Conservation (phyloP, 2,329 filamentous ascomycete species). For the Colletotrichum orbiculare region DNA sequence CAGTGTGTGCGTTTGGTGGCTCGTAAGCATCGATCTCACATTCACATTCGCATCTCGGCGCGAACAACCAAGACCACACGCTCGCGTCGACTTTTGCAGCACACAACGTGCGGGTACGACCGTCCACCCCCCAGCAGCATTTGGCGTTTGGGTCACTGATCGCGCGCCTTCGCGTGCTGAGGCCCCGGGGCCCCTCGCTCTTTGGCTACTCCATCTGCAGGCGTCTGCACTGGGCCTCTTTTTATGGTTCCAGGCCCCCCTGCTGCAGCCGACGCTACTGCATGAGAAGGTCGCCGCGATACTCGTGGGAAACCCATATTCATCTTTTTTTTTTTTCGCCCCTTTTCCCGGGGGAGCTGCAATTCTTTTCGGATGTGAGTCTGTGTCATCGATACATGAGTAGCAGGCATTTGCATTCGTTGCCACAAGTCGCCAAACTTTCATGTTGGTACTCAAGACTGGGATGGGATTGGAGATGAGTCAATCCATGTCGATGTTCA, state of each 20-base stretch:
- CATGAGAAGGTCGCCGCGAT: conserved; percentile 26
- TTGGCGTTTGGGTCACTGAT: conserved; percentile 3
- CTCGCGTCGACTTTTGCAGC: background rate
- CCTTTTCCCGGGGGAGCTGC: background rate
- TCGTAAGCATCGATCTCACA: conserved; percentile 5
- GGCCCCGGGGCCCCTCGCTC: conserved; percentile 15
- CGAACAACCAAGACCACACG: conserved; percentile 1
- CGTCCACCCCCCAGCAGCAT: conserved; percentile 1
- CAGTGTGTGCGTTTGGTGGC: too few species aligned
- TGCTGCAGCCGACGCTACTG: conserved; percentile 34
- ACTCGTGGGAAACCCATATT: conserved; percentile 9
- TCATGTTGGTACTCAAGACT: too few species aligned
- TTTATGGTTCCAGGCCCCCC: conserved; percentile 33
- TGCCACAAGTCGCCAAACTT: too few species aligned
- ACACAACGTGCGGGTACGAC: conserved; percentile 6
- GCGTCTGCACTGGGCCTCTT: conserved; percentile 35
- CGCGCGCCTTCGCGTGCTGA: background rate
- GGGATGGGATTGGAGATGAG: too few species aligned
- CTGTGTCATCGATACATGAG: too few species aligned
- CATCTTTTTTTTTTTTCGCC: background rate
- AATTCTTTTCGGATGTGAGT: too few species aligned
- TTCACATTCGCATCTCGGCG: conserved; percentile 19
- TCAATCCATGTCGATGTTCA: background rate
- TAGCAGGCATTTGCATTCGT: too few species aligned
- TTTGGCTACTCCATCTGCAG: conserved; percentile 13